Evolutionary conservation across 345 rosid species (phyloP).

Genomic region (Psidium guajava): DNA sequence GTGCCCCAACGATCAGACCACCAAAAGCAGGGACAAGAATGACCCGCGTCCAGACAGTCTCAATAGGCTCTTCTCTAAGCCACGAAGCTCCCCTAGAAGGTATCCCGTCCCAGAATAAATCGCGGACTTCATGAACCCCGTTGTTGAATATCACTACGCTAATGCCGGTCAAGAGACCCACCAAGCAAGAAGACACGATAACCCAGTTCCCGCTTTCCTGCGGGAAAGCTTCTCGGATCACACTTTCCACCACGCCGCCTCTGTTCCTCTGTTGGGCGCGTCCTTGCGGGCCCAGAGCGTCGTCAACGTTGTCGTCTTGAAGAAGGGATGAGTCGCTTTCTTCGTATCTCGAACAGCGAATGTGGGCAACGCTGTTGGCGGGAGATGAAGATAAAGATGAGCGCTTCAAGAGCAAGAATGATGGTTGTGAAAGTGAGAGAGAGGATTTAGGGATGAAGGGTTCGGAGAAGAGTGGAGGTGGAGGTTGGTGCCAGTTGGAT

Average conservation of each 20-base stretch:
- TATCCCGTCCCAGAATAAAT: constrained; percentile 83
- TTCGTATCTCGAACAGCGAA: neutral
- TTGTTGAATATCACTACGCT: constrained; percentile 68
- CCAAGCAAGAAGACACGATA: constrained; percentile 50
- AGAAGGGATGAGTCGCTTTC: neutral
- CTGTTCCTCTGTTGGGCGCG: neutral
- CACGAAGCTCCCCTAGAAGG: constrained; percentile 77
- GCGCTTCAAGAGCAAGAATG: neutral
- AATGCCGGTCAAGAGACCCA: constrained; percentile 71
- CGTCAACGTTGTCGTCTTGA: neutral
- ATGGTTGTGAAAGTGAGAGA: neutral
- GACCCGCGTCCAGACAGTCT: constrained; percentile 49
- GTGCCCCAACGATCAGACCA: constrained; percentile 53
- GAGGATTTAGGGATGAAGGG: neutral
- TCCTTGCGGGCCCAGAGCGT: neutral
- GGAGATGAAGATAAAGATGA: neutral
- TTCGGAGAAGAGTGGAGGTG: neutral
- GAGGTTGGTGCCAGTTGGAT: neutral
- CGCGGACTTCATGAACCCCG: constrained; percentile 64
- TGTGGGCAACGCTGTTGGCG: neutral
- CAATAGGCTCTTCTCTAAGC: constrained; percentile 65
- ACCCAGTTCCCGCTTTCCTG: constrained; percentile 13
- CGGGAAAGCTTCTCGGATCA: neutral
- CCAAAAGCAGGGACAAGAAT: constrained; percentile 65
- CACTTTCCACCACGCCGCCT: neutral